Evolutionary conservation across 805 yeast species (phyloP).

Genomic region (Sungouiella thailandica): DNA sequence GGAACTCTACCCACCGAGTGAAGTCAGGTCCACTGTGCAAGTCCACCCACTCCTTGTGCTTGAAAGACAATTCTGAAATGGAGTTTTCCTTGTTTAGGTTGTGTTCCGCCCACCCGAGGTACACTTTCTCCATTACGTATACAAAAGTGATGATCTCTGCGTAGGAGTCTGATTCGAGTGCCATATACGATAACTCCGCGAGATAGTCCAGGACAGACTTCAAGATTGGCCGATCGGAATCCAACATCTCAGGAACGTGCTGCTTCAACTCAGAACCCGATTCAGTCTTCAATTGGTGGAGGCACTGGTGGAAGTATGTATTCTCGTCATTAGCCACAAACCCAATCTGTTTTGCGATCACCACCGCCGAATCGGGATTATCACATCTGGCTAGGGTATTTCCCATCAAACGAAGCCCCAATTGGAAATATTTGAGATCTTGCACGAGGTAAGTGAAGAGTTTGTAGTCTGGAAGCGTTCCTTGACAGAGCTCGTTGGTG

Average conservation of each 20-base stretch:
- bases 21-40: constrained; percentile 48
- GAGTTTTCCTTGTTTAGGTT: constrained; percentile 14
- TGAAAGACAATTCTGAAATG: constrained; percentile 34
- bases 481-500: constrained; percentile 43
- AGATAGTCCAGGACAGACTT: constrained; percentile 37
- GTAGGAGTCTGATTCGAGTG: constrained; percentile 25
- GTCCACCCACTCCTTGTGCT: constrained; percentile 47
- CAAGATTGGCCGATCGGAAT: constrained; percentile 15
- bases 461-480: constrained; percentile 38
- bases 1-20: constrained; percentile 43
- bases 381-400: constrained; percentile 42
- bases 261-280: constrained; percentile 18
- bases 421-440: constrained; percentile 44
- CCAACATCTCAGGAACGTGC: constrained; percentile 16
- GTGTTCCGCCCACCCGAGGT: constrained; percentile 48
- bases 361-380: constrained; percentile 30
- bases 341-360: constrained; percentile 47
- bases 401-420: constrained; percentile 39
- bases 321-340: constrained; percentile 46
- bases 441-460: constrained; percentile 44
- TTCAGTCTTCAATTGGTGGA: constrained; percentile 19
- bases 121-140: constrained; percentile 47
- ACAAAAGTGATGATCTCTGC: constrained; percentile 39
- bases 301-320: constrained; percentile 34
- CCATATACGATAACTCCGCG: constrained; percentile 26